phyloP scores from a whole-genome alignment of 75 land plant species.

The Sequoiadendron giganteum region DNA sequence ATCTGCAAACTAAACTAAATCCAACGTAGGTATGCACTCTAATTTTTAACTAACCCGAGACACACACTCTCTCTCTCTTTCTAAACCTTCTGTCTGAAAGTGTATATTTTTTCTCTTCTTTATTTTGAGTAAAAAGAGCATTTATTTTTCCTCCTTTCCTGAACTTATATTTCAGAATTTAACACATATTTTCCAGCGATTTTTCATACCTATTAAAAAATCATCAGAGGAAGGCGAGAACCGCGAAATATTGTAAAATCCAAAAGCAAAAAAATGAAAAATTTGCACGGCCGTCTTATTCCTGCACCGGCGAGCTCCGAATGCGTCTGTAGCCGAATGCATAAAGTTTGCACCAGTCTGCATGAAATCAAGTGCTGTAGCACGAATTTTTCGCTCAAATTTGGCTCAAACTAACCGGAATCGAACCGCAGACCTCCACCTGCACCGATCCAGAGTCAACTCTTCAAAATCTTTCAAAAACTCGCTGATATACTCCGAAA shows the following conservation, averaged over 20 bases:
- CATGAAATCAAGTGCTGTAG: not conserved
- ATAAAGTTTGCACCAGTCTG: not conserved
- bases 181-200: not conserved
- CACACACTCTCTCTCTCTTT: not conserved
- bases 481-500: not conserved
- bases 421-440: not conserved
- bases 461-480: not conserved
- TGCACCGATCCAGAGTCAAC: not conserved
- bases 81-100: not conserved
- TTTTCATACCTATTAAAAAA: not conserved
- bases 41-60: not conserved
- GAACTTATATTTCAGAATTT: not conserved
- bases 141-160: not conserved
- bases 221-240: not conserved
- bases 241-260: not conserved
- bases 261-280: not conserved
- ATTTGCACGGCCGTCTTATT: not conserved
- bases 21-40: not conserved
- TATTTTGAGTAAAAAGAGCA: not conserved
- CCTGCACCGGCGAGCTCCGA: not conserved
- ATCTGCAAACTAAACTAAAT: not conserved
- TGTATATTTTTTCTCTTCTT: no score
- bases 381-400: not conserved
- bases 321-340: not conserved
- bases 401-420: not conserved